A percentile compares a stretch with the other conserved stretches of the same genome.
phyloP scores from a whole-genome alignment of 1,284 basidiomycete species.

The Athelia sp. region DNA sequence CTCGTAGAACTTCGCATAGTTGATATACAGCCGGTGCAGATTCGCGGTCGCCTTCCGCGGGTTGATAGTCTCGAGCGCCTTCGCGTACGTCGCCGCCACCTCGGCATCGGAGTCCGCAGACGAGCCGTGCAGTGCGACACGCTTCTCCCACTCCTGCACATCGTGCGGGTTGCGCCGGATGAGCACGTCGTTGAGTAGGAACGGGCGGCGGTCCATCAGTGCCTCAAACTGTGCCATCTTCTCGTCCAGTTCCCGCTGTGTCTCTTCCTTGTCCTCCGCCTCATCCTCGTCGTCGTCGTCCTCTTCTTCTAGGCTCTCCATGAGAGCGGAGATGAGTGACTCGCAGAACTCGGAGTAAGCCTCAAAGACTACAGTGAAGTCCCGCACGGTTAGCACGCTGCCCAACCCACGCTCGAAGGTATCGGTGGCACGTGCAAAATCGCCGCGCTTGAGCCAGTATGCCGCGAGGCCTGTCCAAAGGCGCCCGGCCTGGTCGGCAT shows the following conservation, averaged over 20 bases:
- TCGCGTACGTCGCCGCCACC: conserved; percentile 88
- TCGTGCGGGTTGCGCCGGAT: conserved; percentile 95
- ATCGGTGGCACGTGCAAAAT: conserved; percentile 84
- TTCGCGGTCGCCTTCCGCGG: conserved; percentile 92
- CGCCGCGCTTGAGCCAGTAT: conserved; percentile 97
- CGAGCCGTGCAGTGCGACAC: conserved; percentile 91
- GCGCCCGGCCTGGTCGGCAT: conserved; percentile 95
- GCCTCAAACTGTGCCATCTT: conserved; percentile 94
- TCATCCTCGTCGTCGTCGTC: conserved; percentile 76
- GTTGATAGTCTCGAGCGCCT: conserved; percentile 84
- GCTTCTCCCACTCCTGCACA: conserved; percentile 99
- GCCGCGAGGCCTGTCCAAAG: conserved; percentile 97
- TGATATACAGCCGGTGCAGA: conserved; percentile 86
- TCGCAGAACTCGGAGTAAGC: conserved; percentile 95
- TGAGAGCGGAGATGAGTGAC: conserved; percentile 86
- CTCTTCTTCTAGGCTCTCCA: conserved; percentile 74
- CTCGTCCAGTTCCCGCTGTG: no score
- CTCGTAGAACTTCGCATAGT: conserved; percentile 98
- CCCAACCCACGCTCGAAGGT: conserved; percentile 89
- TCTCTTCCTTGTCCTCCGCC: conserved; percentile 70
- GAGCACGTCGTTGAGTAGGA: conserved; percentile 95
- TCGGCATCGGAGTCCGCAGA: conserved; percentile 94
- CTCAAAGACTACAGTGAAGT: conserved; percentile 98
- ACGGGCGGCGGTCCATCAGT: conserved; percentile 92
- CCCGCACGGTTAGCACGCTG: conserved; percentile 87